A percentile compares a stretch with the other conserved stretches of the same genome.
These are phyloP conservation scores for Penicillium sp. DNA, from an alignment of 2,329 filamentous ascomycete genomes.

Conservation along the genomic window DNA sequence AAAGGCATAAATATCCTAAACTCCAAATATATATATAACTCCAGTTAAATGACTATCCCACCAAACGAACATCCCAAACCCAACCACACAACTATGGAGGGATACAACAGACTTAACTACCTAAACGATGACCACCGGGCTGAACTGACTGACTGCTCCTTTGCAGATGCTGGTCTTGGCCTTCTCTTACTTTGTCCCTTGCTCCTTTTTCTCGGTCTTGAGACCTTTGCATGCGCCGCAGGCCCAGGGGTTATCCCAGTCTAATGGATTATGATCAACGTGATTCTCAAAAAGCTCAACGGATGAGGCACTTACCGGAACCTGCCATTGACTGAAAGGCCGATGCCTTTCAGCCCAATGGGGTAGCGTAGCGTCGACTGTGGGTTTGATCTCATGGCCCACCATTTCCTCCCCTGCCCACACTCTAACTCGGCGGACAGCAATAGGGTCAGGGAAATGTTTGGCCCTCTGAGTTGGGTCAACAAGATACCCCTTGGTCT, in stretches of 20 bases:
- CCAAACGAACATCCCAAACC: neutral
- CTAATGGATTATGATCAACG: neutral
- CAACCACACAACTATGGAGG: neutral
- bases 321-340: constrained; percentile 1
- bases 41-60: neutral
- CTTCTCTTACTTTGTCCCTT: neutral
- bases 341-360: constrained; percentile 4
- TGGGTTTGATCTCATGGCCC: neutral
- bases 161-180: neutral
- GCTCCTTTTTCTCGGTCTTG: neutral
- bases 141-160: neutral
- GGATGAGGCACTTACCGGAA: neutral
- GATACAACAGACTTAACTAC: neutral
- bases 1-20: neutral
- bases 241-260: neutral
- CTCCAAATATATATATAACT: neutral
- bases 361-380: neutral
- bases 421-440: neutral
- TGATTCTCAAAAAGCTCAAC: neutral
- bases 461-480: neutral
- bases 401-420: constrained; percentile 8
- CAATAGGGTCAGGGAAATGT: constrained; percentile 4
- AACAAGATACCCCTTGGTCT: neutral
- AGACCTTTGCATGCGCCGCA: neutral
- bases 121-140: neutral